Percentiles rank a stretch among this genome's conserved stretches.
Evolutionary conservation across 202 grass and related monocot genomes (phyloP).

Genomic region (Eragrostis tef): DNA sequence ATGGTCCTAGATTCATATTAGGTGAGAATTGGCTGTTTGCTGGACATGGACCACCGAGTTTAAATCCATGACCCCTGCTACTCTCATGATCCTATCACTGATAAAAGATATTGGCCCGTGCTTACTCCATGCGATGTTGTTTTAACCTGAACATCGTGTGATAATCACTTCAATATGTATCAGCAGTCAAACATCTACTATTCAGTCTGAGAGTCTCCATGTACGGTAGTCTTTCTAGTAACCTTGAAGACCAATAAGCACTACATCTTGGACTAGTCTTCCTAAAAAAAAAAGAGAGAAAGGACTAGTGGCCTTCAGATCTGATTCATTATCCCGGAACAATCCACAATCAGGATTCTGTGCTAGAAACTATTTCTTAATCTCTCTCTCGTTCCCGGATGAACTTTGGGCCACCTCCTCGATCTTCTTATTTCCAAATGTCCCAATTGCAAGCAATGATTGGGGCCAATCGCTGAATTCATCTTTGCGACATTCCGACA

Average conservation of each 20-base stretch:
- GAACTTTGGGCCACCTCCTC: constrained; percentile 46
- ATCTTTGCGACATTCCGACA: constrained; percentile 53
- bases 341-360: constrained; percentile 17
- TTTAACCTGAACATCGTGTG: constrained; percentile 23
- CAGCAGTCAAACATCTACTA: constrained; percentile 14
- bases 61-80: constrained; percentile 21
- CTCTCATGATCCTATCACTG: constrained; percentile 32
- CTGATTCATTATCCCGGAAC: background rate
- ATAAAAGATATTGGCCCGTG: constrained; percentile 42
- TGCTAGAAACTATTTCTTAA: background rate
- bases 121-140: constrained; percentile 45
- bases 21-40: background rate
- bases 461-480: constrained; percentile 73
- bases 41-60: constrained; percentile 56
- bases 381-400: constrained; percentile 35
- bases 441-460: constrained; percentile 77
- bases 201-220: constrained; percentile 9
- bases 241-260: constrained; percentile 1
- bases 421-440: constrained; percentile 64
- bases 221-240: constrained; percentile 1
- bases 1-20: constrained; percentile 47
- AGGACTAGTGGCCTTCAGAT: constrained; percentile 31
- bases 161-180: constrained; percentile 8
- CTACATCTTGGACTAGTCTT: constrained; percentile 1
- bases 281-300: background rate